phyloP scores from a whole-genome alignment of 1,284 basidiomycete genomes.

The Clitocybe nebularis region DNA sequence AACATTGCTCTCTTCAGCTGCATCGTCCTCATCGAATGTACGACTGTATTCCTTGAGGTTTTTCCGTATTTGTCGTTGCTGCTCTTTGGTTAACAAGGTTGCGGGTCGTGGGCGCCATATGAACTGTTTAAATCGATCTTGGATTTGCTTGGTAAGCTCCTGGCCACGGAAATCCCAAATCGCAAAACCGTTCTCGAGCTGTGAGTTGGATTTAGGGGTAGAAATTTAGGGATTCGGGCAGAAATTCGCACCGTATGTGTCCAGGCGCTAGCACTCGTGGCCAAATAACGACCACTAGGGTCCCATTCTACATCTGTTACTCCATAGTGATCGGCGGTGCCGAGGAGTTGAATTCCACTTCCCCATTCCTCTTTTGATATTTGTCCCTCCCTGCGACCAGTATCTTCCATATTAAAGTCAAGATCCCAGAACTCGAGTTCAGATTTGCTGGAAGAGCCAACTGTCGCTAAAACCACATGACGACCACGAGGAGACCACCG shows the following conservation, averaged over 20 bases:
- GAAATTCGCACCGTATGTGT: conserved; percentile 73
- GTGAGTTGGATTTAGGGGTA: conserved; percentile 9
- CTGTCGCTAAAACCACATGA: conserved; percentile 93
- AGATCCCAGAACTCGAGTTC: conserved; percentile 99
- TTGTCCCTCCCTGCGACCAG: conserved; percentile 56
- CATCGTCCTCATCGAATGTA: conserved; percentile 95
- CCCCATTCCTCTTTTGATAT: conserved; percentile 76
- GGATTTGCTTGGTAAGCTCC: conserved; percentile 84
- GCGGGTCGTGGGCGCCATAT: conserved; percentile 95
- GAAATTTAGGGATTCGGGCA: conserved; percentile 8
- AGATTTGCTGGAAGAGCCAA: conserved; percentile 93
- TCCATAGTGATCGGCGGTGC: conserved; percentile 94
- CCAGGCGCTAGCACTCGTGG: conserved; percentile 94
- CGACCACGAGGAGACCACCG: conserved; percentile 97
- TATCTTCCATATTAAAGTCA: conserved; percentile 83
- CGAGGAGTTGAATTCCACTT: conserved; percentile 82
- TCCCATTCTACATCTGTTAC: conserved; percentile 99
- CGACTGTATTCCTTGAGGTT: conserved; percentile 93
- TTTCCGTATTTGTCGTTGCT: conserved; percentile 85
- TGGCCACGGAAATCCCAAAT: conserved; percentile 98
- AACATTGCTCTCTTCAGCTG: conserved; percentile 91
- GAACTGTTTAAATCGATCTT: conserved; percentile 98
- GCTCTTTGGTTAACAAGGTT: conserved; percentile 84
- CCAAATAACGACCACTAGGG: conserved; percentile 91
- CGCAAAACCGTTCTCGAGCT: conserved; percentile 96